Percentiles rank a stretch among this genome's conserved stretches.
Conservation (phyloP, 768 basidiomycete genomes). For the Leccinum uliginosum region DNA sequence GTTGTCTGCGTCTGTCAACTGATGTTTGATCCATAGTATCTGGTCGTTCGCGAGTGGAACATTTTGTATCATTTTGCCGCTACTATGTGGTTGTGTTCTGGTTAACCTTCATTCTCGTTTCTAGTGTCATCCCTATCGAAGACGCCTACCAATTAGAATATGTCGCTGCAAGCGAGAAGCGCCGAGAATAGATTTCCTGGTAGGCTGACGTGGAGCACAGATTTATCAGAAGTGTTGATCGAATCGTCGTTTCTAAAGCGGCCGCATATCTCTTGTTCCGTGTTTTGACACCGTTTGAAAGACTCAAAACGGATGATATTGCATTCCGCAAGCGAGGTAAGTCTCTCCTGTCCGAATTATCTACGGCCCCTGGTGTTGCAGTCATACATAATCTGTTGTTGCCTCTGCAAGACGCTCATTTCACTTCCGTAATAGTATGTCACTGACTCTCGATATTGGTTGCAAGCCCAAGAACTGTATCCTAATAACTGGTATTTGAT, state of each 20-base stretch:
- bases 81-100: not conserved
- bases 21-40: no score
- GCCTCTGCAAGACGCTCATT: no score
- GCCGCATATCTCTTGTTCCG: conserved; percentile 72
- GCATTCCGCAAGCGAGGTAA: no score
- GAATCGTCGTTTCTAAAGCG: conserved; percentile 62
- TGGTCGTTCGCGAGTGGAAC: no score
- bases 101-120: conserved; percentile 8
- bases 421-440: no score
- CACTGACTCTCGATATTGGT: conserved; percentile 81
- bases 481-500: conserved; percentile 71
- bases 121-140: conserved; percentile 69
- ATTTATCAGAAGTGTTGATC: conserved; percentile 64
- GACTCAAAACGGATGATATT: no score
- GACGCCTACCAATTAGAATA: conserved; percentile 86
- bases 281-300: no score
- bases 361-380: no score
- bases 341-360: no score
- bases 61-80: no score
- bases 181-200: conserved; percentile 76
- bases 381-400: no score
- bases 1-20: no score
- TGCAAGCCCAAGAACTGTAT: conserved; percentile 73
- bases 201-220: conserved; percentile 38
- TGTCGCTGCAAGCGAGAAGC: conserved; percentile 69